phyloP scores from a whole-genome alignment of 1,284 basidiomycete species.

The Cutaneotrichosporon cavernicola region DNA sequence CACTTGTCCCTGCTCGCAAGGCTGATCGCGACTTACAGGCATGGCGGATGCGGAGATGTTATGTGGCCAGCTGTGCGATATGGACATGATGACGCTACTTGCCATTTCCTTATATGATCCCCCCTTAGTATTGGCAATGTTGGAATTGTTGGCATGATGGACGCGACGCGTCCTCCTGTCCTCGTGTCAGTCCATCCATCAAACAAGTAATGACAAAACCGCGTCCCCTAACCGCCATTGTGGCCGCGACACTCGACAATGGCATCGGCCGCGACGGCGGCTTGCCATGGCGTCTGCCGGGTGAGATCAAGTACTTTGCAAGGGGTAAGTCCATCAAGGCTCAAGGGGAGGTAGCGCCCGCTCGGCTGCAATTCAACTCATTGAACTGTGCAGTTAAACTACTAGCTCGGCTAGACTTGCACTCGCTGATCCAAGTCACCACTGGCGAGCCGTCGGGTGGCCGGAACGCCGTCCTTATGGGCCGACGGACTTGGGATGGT shows the following conservation, averaged over 20 bases:
- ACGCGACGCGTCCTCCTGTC: conserved; percentile 1
- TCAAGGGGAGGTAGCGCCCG: too few relatives aligned
- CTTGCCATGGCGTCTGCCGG: conserved; percentile 85
- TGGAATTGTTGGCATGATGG: neutral
- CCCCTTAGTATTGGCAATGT: conserved; percentile 1
- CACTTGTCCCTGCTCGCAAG: too few relatives aligned
- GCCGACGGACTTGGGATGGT: conserved; percentile 95
- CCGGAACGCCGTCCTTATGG: conserved; percentile 87
- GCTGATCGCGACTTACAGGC: neutral
- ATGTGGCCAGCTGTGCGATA: neutral
- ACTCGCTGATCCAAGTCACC: conserved; percentile 40
- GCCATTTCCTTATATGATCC: conserved; percentile 1
- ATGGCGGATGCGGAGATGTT: neutral
- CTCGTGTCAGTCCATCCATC: neutral
- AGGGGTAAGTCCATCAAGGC: conserved; percentile 54
- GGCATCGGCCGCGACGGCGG: conserved; percentile 76
- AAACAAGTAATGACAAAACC: conserved; percentile 8
- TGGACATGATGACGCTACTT: neutral
- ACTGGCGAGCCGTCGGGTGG: conserved; percentile 32
- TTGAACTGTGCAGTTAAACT: too few relatives aligned
- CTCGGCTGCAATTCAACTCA: too few relatives aligned
- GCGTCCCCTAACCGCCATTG: conserved; percentile 72
- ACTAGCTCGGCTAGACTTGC: too few relatives aligned
- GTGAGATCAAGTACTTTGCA: conserved; percentile 93
- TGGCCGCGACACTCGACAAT: conserved; percentile 81